Percentiles rank a stretch among this genome's conserved stretches.
These are phyloP conservation scores for Aspergillus spinulosporus DNA, from an alignment of 2,329 filamentous ascomycete species.

Conservation along the genomic window DNA sequence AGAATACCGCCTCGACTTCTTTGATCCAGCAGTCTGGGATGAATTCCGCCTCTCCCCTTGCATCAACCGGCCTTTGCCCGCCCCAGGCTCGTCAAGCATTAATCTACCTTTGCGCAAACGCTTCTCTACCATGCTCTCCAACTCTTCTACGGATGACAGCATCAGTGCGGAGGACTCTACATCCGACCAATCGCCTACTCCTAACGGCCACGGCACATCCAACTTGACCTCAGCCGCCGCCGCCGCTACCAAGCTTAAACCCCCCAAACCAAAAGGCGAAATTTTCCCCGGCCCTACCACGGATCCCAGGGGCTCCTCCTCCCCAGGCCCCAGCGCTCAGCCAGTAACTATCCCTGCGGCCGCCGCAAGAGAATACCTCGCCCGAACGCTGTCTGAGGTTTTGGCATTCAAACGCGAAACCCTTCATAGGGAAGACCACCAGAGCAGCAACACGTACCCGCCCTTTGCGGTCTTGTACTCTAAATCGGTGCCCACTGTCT, in stretches of 20 bases:
- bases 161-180: conserved; percentile 17
- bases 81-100: conserved; percentile 26
- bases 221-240: conserved; percentile 8
- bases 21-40: conserved; percentile 75
- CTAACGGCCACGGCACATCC: background rate
- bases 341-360: conserved; percentile 54
- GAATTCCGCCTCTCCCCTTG: conserved; percentile 77
- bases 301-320: conserved; percentile 27
- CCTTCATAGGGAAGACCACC: conserved; percentile 60
- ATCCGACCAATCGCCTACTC: background rate
- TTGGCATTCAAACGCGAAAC: conserved; percentile 76
- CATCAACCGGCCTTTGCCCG: conserved; percentile 66
- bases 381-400: conserved; percentile 69
- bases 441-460: conserved; percentile 71
- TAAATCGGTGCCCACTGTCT: conserved; percentile 82
- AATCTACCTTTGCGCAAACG: conserved; percentile 42
- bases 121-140: conserved; percentile 35
- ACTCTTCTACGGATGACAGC: conserved; percentile 18
- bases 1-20: conserved; percentile 81
- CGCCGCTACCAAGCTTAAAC: conserved; percentile 10
- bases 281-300: conserved; percentile 29
- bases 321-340: conserved; percentile 27
- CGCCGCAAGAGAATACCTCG: conserved; percentile 66
- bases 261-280: conserved; percentile 31
- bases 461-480: conserved; percentile 82